Evolutionary conservation across 1,284 basidiomycete species (phyloP), one percentile per base, ranked within the genome.

Genomic region (Apiotrichum domesticum): DNA sequence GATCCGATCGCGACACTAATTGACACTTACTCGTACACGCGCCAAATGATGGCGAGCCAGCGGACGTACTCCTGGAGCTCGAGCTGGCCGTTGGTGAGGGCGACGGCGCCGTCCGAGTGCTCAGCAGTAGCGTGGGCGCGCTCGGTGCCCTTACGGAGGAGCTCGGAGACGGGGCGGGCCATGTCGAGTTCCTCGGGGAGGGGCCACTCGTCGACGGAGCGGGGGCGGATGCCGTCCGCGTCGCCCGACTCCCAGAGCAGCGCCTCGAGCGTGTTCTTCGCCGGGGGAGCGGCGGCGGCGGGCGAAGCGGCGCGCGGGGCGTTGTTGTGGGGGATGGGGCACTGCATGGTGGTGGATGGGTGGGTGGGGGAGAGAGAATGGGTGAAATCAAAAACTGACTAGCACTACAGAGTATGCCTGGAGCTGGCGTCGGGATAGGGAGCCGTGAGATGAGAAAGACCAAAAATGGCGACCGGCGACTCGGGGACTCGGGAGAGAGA

Each of bases 1-100:
- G 21, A 21, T 21, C 21, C 21, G 21, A 21, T 21, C 21, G 21
- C 32, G n/a, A 8, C 32, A 15, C 32, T 14, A 44, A 50, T 11
- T 53, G 49, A 32, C 52, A 81, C 85, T 77, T 66, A 90, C 87
- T 84, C 78, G 76, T 90, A 91, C 21, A 90, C 78, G 63, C 87
- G 82, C 83, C 85, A 88, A 8, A 90, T 80, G 78, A 87, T 84
- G 78, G 86, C 84, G 42, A 88, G 79, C 75, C 84, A 88, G 47
- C 82, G 80, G 15, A 85, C 74, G 70, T 88, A 88, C 68, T 88
- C 86, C 44, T 82, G 80, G 66, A 81, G 80, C 56, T 79, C 78
- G 42, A 88, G 79, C 64, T 82, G 78, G 13, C 87, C 87, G 50
- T 80, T 80, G 21, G 84, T 78, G 46, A 89, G 78, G 52, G 81